Evolutionary conservation across 164 flowering plant species (phyloP).

Genomic region (Cinnamomum chago): DNA sequence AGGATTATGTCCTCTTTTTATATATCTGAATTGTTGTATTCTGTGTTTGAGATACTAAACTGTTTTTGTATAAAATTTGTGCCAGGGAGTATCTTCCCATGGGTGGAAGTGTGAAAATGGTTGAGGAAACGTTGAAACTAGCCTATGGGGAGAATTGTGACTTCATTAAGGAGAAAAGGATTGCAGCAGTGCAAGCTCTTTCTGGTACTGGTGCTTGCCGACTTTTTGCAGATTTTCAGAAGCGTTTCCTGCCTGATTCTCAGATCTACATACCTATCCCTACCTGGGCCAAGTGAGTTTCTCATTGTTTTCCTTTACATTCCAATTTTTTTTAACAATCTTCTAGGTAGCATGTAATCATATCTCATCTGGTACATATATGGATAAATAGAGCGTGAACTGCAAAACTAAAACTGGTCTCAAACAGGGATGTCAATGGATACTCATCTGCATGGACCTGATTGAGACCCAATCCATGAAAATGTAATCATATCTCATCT

Average conservation of each 20-base stretch:
- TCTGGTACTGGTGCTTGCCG: slow-evolving; percentile 99
- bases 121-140: slow-evolving; percentile 80
- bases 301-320: not conserved
- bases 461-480: too few relatives aligned
- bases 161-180: slow-evolving; percentile 67
- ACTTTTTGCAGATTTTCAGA: slow-evolving; percentile 90
- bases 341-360: not conserved
- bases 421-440: not conserved
- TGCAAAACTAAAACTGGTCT: not conserved
- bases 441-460: too few relatives aligned
- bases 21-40: not conserved
- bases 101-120: slow-evolving; percentile 91
- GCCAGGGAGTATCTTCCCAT: slow-evolving; percentile 97
- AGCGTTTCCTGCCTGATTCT: slow-evolving; percentile 85
- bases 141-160: slow-evolving; percentile 94
- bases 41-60: not conserved
- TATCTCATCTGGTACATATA: not conserved
- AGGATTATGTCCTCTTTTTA: not conserved
- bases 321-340: not conserved
- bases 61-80: not conserved
- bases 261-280: slow-evolving; percentile 93
- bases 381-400: not conserved
- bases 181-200: slow-evolving; percentile 89
- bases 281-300: slow-evolving; percentile 89
- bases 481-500: too few relatives aligned